Conservation (phyloP, 306 rosid species). For the Acmispon strigosus region DNA sequence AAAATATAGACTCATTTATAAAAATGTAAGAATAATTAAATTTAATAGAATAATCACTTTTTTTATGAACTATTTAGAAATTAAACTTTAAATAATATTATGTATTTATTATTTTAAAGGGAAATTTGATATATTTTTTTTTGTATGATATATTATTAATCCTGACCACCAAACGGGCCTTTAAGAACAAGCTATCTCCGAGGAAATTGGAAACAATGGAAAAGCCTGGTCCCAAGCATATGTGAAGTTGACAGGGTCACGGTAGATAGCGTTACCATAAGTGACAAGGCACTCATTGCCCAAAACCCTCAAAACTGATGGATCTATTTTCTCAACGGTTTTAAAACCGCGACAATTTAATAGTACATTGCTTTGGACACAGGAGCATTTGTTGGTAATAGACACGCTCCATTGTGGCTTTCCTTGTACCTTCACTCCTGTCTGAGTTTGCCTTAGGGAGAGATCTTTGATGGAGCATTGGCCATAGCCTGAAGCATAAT, state of each 20-base stretch:
- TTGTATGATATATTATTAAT: no score
- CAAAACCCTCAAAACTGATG: constrained; percentile 11
- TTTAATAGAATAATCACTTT: no score
- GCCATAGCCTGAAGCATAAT: constrained; percentile 12
- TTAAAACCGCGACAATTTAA: constrained; percentile 27
- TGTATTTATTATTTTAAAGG: no score
- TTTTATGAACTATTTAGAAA: no score
- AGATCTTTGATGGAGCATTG: constrained; percentile 18
- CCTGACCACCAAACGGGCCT: no score
- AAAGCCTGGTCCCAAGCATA: constrained; percentile 14
- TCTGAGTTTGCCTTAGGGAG: constrained; percentile 1
- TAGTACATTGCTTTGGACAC: constrained; percentile 11
- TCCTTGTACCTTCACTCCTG: constrained; percentile 14
- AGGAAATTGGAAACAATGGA: not conserved
- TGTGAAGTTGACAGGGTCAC: not conserved
- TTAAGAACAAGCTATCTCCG: constrained; percentile 23
- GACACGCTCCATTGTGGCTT: constrained; percentile 36
- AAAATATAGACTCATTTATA: no score
- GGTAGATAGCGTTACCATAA: constrained; percentile 17
- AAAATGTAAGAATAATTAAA: no score
- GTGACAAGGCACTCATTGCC: constrained; percentile 14
- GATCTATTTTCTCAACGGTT: constrained; percentile 14
- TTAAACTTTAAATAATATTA: no score
- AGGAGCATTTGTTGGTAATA: constrained; percentile 5
- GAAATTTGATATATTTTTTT: no score